Base-by-base conservation (phyloP, 176 grass and related monocot genomes). In the Musa schizocarpa region DNA sequence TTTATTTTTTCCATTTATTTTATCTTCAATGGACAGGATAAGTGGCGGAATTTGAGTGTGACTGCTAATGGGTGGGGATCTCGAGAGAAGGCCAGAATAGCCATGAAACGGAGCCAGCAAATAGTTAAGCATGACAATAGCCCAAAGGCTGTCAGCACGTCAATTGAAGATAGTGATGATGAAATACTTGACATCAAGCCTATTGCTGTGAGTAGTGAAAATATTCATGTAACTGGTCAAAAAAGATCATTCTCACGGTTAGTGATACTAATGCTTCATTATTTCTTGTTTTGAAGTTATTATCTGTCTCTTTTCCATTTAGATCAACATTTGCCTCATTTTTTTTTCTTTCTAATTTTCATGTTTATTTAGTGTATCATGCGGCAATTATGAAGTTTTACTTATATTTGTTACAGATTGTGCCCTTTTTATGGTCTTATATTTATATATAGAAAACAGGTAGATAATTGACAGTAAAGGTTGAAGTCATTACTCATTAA, bases 41-140 rank as follows among this genome's bases (percentile, higher is more conserved):
- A 96, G 55, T 96, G 93, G 93, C 74, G 93, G 9, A 96, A 96
- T 87, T 88, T 96, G 89, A 96, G 92, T 25, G 89, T 88, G 13
- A 86, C 79, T 16, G 81, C 81, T 65, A 90, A 77, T 13, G 80
- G 89, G 50, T 86, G 76, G 13, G 84, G 85, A 9, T 64, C 89
- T 51, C 83, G 93, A 65, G 93, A 96, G 43, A 90, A 84, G 76
- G 77, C 69, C 9, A 78, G 82, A 69, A 68, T 83, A 78, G 84
- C 88, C 22, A 62, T 84, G 82, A 98, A 85, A 87, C 88, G 83
- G 85, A 79, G 88, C 68, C 88, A 27, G 56, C 86, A 79, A 50
- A 67, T 79, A 20, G 24, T 78, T 43, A 91, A 72, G 78, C 49
- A 78, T 69, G 70, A 83, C 22, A 23, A 61, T 80, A 76, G 72